Evolutionary conservation across 306 rosid genomes (phyloP), one percentile per base, ranked within the genome.

Genomic region (Dryas alaskensis): DNA sequence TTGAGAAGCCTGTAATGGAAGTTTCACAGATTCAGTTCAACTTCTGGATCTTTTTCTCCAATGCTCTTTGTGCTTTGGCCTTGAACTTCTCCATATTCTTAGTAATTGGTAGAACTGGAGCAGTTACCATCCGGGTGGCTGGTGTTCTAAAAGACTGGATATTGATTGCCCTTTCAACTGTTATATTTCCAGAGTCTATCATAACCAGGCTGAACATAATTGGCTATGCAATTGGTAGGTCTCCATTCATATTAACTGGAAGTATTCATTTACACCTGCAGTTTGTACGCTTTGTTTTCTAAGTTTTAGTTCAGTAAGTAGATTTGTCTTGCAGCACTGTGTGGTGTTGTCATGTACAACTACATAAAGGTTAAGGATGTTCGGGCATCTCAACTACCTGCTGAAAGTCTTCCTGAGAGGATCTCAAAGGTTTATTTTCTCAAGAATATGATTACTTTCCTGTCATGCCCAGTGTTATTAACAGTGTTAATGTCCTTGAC

Each of bases 71-170:
- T 77, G 98, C 98, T 57, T 82, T 93, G 78, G 98, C 97, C 49
- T 82, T 93, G 92, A 93, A 93, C 81, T 87, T 93, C 86, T 93
- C 98, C 85, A 89, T 91, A 71, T 93, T 93, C 89, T 78, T 93
- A 73, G 98, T 85, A 60, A 93, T 93, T 55, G 98, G 97, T 64
- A 85, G 96, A 93, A 93, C 97, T 12, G 98, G 98, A 79, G 98
- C 98, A 22, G 96, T 93, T 64, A 93, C 98, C 63, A 80, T 91
- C 69, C 89, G 98, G 51, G 98, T 93, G 53, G 97, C 98, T 31
- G 98, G 98, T 27, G 98, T 93, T 82, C 85, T 93, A 54, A 93
- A 93, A 73, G 98, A 93, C 87, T 93, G 98, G 98, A 91, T 93
- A 59, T 79, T 91, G 63, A 93, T 93, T 83, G 98, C 97, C 77